Evolutionary conservation across 495 filamentous ascomycete genomes (phyloP), one percentile per base, ranked within the genome.

Genomic region (Penicillium lagena): DNA sequence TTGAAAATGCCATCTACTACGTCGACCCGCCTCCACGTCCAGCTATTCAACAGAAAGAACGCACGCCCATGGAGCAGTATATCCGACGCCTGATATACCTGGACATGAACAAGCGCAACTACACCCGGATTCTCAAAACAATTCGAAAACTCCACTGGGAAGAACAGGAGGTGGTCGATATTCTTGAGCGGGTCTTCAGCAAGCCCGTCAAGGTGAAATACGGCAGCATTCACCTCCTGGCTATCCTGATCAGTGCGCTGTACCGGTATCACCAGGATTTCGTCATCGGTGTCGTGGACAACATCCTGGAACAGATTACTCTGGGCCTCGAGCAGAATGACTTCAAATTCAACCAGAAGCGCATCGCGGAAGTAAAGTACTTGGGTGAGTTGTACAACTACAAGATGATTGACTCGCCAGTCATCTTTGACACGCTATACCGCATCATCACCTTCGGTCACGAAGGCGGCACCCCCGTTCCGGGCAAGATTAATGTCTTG

Each of bases 1-100:
- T 99, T 51, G 93, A 99, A 59, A 99, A 99, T 61, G 93, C 93
- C 12, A 82, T 96, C 47, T 99, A 99, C 63, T 97, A 95, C 58
- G 93, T 99, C 40, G 90, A 96, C 56, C 93, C 93, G 7, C 93
- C 93, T 0, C 83, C 93, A 57, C 80, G 94, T 45, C 85, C 91
- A 35, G 93, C 93, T 1, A 96, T 97, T 47, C 82, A 89, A 62
- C 91, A 96, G 60, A 97, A 97, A 60, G 91, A 99, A 63, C 80
- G 91, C 39, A 94, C 88, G 0, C 89, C 94, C 4, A 85, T 90
- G 58, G 90, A 97, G 56, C 74, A 93, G 28, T 99, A 90, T 58
- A 82, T 99, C 44, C 83, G 90, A 8, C 89, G 94, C 59, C 70
- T 99, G 32, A 77, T 97, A 34, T 99, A 97, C 51, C 57, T 86